Evolutionary conservation across 192 early-diverging fungal species (phyloP), one percentile per base, ranked within the genome.

Genomic region (Tieghemiomyces parasiticus): DNA sequence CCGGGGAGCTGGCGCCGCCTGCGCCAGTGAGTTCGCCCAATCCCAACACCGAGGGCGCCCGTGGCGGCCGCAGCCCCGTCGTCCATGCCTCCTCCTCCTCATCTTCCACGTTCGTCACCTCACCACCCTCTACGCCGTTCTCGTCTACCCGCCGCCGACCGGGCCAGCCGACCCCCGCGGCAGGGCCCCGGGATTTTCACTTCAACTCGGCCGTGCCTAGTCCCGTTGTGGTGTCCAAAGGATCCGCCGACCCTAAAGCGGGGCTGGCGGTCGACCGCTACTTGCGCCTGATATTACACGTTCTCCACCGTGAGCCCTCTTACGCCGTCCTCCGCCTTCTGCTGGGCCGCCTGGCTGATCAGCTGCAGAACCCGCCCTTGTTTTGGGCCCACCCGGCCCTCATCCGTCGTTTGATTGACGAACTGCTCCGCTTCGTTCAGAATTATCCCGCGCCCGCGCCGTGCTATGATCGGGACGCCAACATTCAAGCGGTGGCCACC

Each of bases 281-380:
- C 35, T 28, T 58, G 19, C 0, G n/a, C 10, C 13, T 35, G 34
- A 38, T 58, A 2, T 22, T 35, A 4, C 55, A 31, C 13, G 9
- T 58, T 20, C 26, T 58, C 13, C 16, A n/a, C 16, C 19, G 22
- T 19, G 55, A 58, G 32, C 4, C 34, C 22, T 58, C 55, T 0
- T 58, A 34, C 33, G 55, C 55, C 1, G 26, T 58, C 19, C 24
- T 58, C 10, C 30, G 33, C 19, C 35, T 58, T 24, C 6, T 58
- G 2, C 55, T 58, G 26, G 55, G n/a, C 2, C 35, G 35, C 3
- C 35, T 58, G 10, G n/a, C 55, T 9, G 55, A n/a, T 20, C 55
- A 58, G 55, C 24, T 58, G 55, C 33, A 58, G 10, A 35, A 34
- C n/a, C 26, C 26, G 26, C 34, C 55, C 1, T 35, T 58, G 24